Base-by-base conservation (phyloP, 176 grass and related monocot species). In the Luzula sylvatica region DNA sequence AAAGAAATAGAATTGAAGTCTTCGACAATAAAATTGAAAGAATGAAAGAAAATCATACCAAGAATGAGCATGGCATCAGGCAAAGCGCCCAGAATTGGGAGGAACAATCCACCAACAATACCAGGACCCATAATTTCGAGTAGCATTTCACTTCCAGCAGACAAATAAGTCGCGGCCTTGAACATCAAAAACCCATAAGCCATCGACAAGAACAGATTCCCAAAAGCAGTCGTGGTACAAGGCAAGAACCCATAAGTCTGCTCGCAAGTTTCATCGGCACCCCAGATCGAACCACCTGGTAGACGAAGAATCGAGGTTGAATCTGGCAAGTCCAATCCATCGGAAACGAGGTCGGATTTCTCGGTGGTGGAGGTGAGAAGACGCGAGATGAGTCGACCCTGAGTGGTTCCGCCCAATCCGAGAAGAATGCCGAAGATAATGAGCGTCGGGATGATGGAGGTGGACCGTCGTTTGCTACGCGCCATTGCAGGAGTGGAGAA, bases 121-220 rank as follows among this genome's bases (percentile, higher is more conserved):
- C 92, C 92, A 6, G 92, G 92, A 5, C 92, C 85, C 75, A 98
- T 68, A 75, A 98, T 86, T 69, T 86, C 60, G 15, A 98, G 85
- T 52, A 98, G 66, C 72, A 98, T 42, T 68, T 98, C 92, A 18
- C 92, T 90, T 23, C 92, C 92, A 38, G 65, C 24, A 1, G 92
- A 98, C 15, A 98, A 65, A 58, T 59, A 83, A 41, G 92, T 98
- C 48, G 92, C 92, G 1, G 81, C 78, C 74, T 90, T 98, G 70
- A 53, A 86, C 85, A 98, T 98, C 27, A 98, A 46, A 67, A 90
- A 98, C 1, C 92, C 92, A 55, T 98, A 98, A 3, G 49, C 29
- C 1, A 98, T 22, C 15, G 68, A 78, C 2, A 98, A 74, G 75
- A 98, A 98, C 29, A 98, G 51, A 64, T 90, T 98, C 0, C 92